Percentiles rank a stretch among this genome's conserved stretches.
phyloP scores from a whole-genome alignment of 2,329 filamentous ascomycete genomes.

The Colletotrichum somersetense region DNA sequence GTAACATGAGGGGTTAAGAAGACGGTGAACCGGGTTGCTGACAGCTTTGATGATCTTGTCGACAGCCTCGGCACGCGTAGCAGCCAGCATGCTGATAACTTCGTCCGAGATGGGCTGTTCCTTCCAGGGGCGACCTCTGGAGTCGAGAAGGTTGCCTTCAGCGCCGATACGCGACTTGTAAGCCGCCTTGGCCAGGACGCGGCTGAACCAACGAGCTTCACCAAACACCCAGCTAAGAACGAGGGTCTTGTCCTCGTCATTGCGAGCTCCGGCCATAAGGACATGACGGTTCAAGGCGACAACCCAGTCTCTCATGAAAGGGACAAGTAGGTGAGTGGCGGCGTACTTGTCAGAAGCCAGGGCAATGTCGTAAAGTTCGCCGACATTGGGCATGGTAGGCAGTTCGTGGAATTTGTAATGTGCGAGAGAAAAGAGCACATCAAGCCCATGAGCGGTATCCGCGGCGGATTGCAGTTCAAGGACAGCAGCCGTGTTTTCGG shows the following conservation, averaged over 20 bases:
- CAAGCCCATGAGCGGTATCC: conserved; percentile 31
- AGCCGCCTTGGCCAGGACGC: conserved; percentile 35
- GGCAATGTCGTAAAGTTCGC: conserved; percentile 36
- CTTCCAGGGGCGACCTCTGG: conserved; percentile 32
- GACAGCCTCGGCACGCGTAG: conserved; percentile 37
- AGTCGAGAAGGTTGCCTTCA: conserved; percentile 34
- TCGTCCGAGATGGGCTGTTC: conserved; percentile 37
- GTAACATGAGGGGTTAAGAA: conserved; percentile 38
- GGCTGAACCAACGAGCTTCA: conserved; percentile 38
- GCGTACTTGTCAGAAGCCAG: conserved; percentile 37
- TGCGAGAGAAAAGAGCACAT: conserved; percentile 36
- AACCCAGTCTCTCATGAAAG: conserved; percentile 40
- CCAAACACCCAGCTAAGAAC: conserved; percentile 40
- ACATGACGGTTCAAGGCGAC: conserved; percentile 39
- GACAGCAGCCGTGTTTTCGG: conserved; percentile 24
- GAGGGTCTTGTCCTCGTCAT: conserved; percentile 41
- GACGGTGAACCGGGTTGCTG: conserved; percentile 40
- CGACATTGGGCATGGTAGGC: conserved; percentile 34
- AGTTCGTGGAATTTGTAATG: conserved; percentile 41
- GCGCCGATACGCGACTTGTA: conserved; percentile 37
- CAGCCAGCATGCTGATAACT: conserved; percentile 34
- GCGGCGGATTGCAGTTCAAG: conserved; percentile 33
- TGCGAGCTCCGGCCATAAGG: conserved; percentile 39
- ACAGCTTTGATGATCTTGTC: conserved; percentile 40
- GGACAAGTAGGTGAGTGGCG: conserved; percentile 39